A percentile compares a stretch with the other conserved stretches of the same genome.
These are phyloP conservation scores for Eragrostis tef DNA, from an alignment of 202 grass and related monocot genomes.

Conservation along the genomic window DNA sequence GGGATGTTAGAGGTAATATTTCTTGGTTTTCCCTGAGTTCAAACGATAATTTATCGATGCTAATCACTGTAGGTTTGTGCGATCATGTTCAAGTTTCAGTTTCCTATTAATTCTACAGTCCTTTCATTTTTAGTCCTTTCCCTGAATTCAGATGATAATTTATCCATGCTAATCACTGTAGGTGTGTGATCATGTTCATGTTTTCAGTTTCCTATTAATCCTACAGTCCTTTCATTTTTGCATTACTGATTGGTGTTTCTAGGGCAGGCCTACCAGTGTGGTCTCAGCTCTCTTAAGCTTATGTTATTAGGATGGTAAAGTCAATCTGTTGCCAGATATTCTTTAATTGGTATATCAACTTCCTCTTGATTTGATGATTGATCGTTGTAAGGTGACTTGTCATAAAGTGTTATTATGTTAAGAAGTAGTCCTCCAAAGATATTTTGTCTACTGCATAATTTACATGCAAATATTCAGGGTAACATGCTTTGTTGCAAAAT, in stretches of 20 bases:
- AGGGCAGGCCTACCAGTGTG: not conserved
- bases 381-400: not conserved
- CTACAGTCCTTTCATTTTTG: not conserved
- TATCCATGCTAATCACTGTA: not conserved
- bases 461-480: not conserved
- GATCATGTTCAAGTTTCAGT: not conserved
- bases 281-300: not conserved
- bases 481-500: not conserved
- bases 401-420: not conserved
- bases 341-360: not conserved
- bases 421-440: not conserved
- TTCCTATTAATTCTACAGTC: not conserved
- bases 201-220: not conserved
- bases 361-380: not conserved
- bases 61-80: not conserved
- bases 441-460: not conserved
- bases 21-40: conserved; percentile 25
- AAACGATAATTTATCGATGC: not conserved
- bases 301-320: not conserved
- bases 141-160: conserved; percentile 17
- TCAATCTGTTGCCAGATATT: not conserved
- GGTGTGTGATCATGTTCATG: not conserved
- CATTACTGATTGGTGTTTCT: not conserved
- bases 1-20: conserved; percentile 69
- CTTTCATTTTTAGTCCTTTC: no score